Evolutionary conservation across 148 eudicot genomes (phyloP).

Genomic region (Heliamphora exappendiculata): DNA sequence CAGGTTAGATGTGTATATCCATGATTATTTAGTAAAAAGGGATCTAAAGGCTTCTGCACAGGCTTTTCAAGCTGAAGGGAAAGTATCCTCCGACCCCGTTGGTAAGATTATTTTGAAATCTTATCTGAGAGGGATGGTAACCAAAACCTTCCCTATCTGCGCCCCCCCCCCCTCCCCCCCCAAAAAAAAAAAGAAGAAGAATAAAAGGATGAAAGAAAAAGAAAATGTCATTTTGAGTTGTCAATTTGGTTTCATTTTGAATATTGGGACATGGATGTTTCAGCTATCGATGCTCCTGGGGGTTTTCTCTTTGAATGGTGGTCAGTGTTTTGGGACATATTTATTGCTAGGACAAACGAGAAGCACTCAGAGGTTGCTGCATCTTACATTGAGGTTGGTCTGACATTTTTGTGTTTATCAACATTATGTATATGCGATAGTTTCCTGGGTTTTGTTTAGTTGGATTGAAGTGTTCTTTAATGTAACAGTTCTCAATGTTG

Average conservation of each 20-base stretch:
- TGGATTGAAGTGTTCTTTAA: background rate
- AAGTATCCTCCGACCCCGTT: constrained; percentile 60
- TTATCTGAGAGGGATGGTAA: background rate
- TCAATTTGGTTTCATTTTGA: background rate
- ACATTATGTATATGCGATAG: background rate
- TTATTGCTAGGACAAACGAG: constrained; percentile 94
- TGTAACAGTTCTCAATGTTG: background rate
- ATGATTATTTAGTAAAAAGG: constrained; percentile 74
- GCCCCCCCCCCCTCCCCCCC: background rate
- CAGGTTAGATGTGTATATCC: constrained; percentile 76
- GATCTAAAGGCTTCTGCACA: constrained; percentile 57
- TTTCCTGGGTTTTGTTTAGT: background rate
- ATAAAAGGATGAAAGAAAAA: background rate
- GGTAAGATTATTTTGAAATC: constrained; percentile 35
- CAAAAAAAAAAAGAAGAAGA: background rate
- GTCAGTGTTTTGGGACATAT: constrained; percentile 99
- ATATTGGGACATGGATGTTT: constrained; percentile 13
- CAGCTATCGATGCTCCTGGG: constrained; percentile 99
- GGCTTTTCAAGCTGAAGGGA: constrained; percentile 69
- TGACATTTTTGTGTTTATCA: constrained; percentile 16
- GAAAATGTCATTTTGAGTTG: background rate
- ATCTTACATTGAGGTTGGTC: constrained; percentile 84
- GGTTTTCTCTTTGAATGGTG: constrained; percentile 99
- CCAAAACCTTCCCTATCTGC: background rate
- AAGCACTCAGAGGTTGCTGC: constrained; percentile 98